Percentiles rank a stretch among this genome's conserved stretches.
phyloP scores from a whole-genome alignment of 2,329 filamentous ascomycete genomes.

The Xylaria sp. region DNA sequence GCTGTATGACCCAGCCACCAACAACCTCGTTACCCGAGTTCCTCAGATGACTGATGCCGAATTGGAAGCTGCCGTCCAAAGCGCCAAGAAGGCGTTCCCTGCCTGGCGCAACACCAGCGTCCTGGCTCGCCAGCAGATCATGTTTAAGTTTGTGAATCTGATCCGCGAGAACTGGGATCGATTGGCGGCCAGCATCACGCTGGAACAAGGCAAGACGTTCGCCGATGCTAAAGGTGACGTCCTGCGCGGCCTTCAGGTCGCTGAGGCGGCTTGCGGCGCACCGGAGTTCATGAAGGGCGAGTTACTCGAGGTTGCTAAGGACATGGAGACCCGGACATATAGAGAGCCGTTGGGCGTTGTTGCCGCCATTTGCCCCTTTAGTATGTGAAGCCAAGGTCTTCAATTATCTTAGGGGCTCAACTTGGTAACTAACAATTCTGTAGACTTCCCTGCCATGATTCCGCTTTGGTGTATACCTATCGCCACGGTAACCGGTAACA shows the following conservation, averaged over 20 bases:
- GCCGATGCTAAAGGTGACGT: conserved; percentile 86
- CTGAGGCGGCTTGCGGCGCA: conserved; percentile 83
- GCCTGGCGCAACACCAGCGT: conserved; percentile 78
- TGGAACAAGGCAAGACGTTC: conserved; percentile 91
- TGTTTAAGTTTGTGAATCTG: conserved; percentile 85
- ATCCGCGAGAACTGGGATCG: conserved; percentile 89
- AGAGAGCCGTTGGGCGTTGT: conserved; percentile 83
- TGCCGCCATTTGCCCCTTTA: conserved; percentile 88
- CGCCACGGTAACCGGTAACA: conserved; percentile 85
- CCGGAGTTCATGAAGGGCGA: conserved; percentile 86
- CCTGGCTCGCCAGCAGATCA: conserved; percentile 81
- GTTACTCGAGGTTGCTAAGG: conserved; percentile 85
- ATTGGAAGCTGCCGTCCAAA: conserved; percentile 78
- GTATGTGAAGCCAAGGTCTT: conserved; percentile 58
- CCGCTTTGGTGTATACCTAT: conserved; percentile 92
- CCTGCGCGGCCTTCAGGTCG: conserved; percentile 83
- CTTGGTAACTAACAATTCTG: conserved; percentile 19
- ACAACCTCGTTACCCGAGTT: conserved; percentile 85
- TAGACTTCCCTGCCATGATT: conserved; percentile 92
- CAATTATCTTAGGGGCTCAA: background rate
- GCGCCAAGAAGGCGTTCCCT: conserved; percentile 79
- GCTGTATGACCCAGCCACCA: conserved; percentile 84
- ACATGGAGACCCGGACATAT: conserved; percentile 89
- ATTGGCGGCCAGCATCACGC: conserved; percentile 83
- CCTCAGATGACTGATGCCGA: conserved; percentile 84